These are phyloP conservation scores for Coemansia sp. DNA, from an alignment of 192 early-diverging fungal genomes.

Conservation along the genomic window DNA sequence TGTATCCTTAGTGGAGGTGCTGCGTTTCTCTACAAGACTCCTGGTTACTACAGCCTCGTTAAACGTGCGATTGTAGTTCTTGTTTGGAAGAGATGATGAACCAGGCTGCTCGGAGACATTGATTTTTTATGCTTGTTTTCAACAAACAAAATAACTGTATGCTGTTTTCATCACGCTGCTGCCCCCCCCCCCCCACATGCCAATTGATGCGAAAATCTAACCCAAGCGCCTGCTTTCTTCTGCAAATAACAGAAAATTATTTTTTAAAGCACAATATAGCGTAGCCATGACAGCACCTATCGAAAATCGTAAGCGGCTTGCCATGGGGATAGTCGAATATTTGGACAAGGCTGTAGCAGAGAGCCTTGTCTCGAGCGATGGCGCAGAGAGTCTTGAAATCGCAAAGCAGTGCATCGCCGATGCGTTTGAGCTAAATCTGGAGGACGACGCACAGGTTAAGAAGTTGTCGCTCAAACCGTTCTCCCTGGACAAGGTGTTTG, in stretches of 20 bases:
- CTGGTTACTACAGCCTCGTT: too few species aligned
- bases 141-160: too few species aligned
- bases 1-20: too few species aligned
- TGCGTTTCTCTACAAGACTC: too few species aligned
- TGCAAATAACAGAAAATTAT: background rate
- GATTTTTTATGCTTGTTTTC: conserved; percentile 1
- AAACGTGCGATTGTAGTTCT: too few species aligned
- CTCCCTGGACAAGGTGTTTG: conserved; percentile 81
- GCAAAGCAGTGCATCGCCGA: conserved; percentile 95
- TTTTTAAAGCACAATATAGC: conserved; percentile 16
- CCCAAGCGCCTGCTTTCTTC: background rate
- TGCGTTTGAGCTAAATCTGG: conserved; percentile 83
- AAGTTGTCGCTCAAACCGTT: conserved; percentile 84
- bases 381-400: conserved; percentile 60
- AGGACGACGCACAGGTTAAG: conserved; percentile 64
- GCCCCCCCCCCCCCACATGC: too few species aligned
- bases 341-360: conserved; percentile 51
- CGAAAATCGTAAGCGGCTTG: conserved; percentile 36
- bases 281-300: conserved; percentile 10
- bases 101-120: background rate
- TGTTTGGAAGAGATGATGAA: too few species aligned
- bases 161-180: background rate
- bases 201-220: background rate
- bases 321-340: conserved; percentile 48
- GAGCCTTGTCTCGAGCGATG: conserved; percentile 36